Base-by-base conservation (phyloP, 176 grass and related monocot genomes). In the Hyparrhenia diplandra region DNA sequence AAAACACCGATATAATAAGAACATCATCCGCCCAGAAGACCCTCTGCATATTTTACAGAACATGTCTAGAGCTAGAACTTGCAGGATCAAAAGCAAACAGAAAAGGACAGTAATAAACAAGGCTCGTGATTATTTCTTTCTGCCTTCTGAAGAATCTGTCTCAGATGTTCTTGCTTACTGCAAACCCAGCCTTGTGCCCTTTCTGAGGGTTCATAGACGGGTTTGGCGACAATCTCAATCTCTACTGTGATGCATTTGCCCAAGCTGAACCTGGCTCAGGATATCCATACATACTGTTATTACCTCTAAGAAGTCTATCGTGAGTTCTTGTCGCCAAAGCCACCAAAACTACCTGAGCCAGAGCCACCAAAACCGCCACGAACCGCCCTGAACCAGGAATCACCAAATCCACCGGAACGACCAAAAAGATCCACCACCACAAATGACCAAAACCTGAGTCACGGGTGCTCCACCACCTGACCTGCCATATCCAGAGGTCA, bases 291-390 rank as follows among this genome's bases (percentile, higher is more conserved):
- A 43, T 23, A 67, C 18, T 23, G 64, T 27, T 13, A 34, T 75
- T 76, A 8, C 13, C 47, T 32, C 47, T 40, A 47, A 62, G 13
- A 61, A 61, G 76, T 4, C 76, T 85, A 89, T n/a, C 82, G 23
- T 10, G 65, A 76, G 54, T 64, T 78, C 21, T 41, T 86, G 62
- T 75, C 67, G 1, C 86, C 85, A 80, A 88, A 92, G 67, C 84
- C 85, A 21, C 93, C 85, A 36, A 92, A 95, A 46, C 86, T 70
- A 61, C 92, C 35, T 6, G 59, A 91, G 80, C 73, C 80, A 77
- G 77, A 89, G 30, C 43, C 41, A 29, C 93, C 80, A 24, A 85
- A 92, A 39, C 84, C 68, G 6, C 91, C 70, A 57, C 80, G 32
- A 68, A 83, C 1, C 78, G 71, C 14, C 86, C 63, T 63, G 88